Evolutionary conservation across 108 stramenopile species (phyloP).

Genomic region (Cyclotella choctawhatcheeana): DNA sequence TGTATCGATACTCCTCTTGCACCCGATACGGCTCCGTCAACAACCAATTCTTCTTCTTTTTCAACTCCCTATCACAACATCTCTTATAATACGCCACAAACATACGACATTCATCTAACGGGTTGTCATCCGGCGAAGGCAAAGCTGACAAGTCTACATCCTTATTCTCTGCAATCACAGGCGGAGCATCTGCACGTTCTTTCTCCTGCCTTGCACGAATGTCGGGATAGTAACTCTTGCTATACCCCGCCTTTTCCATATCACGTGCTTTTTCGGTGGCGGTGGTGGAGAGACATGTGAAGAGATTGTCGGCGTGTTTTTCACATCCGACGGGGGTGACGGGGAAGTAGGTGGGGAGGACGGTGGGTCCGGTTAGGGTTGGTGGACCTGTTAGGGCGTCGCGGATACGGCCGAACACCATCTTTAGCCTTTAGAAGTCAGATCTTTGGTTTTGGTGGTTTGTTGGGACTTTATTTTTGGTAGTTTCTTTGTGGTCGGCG

Average conservation of each 20-base stretch:
- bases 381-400: conserved; percentile 63
- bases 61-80: conserved; percentile 85
- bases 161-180: conserved; percentile 25
- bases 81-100: conserved; percentile 81
- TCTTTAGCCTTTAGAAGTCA: conserved; percentile 15
- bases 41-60: conserved; percentile 88
- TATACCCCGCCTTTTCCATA: conserved; percentile 82
- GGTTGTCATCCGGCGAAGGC: conserved; percentile 79
- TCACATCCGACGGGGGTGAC: conserved; percentile 87
- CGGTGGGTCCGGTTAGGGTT: conserved; percentile 66
- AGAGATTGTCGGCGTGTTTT: conserved; percentile 76
- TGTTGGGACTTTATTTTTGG: too few species aligned
- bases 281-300: conserved; percentile 73
- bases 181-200: conserved; percentile 48
- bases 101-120: conserved; percentile 78
- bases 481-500: too few species aligned
- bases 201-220: conserved; percentile 48
- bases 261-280: conserved; percentile 86
- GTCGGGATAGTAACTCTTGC: conserved; percentile 77
- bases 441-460: neutral
- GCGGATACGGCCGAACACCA: conserved; percentile 59
- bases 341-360: conserved; percentile 84
- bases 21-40: conserved; percentile 87
- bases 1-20: conserved; percentile 89
- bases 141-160: conserved; percentile 44